phyloP scores from a whole-genome alignment of 176 grass and related monocot genomes.

The Otatea glauca region DNA sequence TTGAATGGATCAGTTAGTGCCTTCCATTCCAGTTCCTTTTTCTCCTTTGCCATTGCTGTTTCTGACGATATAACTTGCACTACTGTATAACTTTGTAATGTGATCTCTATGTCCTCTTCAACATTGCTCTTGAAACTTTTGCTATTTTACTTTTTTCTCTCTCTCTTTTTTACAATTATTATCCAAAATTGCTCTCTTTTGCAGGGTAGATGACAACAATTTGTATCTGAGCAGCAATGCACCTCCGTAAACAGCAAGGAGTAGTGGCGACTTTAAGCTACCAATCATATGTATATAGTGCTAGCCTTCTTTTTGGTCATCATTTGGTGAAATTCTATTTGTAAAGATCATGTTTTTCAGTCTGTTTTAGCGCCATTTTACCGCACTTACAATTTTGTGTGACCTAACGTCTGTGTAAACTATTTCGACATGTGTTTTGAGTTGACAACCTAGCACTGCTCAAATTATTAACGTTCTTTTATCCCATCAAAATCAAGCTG shows the following conservation, averaged over 20 bases:
- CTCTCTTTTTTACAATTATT: not conserved
- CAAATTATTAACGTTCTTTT: not conserved
- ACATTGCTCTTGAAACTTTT: not conserved
- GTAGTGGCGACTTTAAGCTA: constrained; percentile 7
- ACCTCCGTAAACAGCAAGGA: constrained; percentile 13
- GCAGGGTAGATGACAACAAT: not conserved
- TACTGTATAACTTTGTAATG: not conserved
- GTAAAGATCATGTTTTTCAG: not conserved
- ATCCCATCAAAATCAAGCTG: not conserved
- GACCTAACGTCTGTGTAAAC: not conserved
- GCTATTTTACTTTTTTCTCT: not conserved
- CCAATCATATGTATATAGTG: not conserved
- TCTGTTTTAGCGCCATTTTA: not conserved
- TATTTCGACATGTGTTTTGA: not conserved
- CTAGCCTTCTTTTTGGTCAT: constrained; percentile 18
- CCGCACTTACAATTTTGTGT: not conserved
- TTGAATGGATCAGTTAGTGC: not conserved
- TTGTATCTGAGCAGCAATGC: constrained; percentile 8
- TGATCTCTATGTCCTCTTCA: not conserved
- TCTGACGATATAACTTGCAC: not conserved
- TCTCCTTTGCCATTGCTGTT: not conserved
- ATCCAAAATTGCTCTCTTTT: not conserved
- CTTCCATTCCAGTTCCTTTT: not conserved
- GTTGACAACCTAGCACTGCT: not conserved
- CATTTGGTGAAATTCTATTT: not conserved